phyloP scores from a whole-genome alignment of 306 rosid species.

The Malus domestica region ASM211411v1 NC_041805.1:14264501-14265000 shows the following conservation, averaged over 20 bases:
- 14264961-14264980: neutral
- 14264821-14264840: neutral
- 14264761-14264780: neutral
- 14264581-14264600: accelerated
- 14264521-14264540: no score
- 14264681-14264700: no score
- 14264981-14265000: no score
- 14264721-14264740: accelerated
- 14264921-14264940: neutral
- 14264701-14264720: no score
- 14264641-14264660: no score
- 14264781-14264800: neutral
- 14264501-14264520: no score
- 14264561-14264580: accelerated
- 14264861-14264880: neutral
- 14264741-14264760: no score
- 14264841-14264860: neutral
- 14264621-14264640: no score
- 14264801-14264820: neutral
- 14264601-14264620: no score
- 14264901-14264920: neutral
- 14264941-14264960: neutral
- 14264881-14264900: no score
- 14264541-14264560: no score
- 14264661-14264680: accelerated